phyloP scores from a whole-genome alignment of 768 basidiomycete genomes.

The Pleurotus sapidus region DNA sequence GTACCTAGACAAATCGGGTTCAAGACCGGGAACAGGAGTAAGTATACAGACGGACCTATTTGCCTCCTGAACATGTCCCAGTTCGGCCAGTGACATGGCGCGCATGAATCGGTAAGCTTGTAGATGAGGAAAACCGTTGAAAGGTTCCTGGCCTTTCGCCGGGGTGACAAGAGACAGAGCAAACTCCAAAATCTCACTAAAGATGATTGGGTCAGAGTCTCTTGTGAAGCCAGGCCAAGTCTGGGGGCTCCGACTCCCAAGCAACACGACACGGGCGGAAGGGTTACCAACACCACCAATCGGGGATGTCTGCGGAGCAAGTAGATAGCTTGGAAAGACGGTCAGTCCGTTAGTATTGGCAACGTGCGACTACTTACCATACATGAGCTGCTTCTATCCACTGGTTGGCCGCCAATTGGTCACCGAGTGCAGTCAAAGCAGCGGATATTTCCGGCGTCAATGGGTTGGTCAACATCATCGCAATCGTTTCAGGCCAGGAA shows the following conservation, averaged over 20 bases:
- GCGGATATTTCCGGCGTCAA: constrained; percentile 64
- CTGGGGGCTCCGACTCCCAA: constrained; percentile 67
- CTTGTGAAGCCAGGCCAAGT: constrained; percentile 48
- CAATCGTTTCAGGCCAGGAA: constrained; percentile 84
- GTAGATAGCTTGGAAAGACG: constrained; percentile 62
- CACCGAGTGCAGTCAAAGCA: constrained; percentile 81
- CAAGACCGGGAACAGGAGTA: not conserved
- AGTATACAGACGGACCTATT: constrained; percentile 53
- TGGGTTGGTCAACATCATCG: constrained; percentile 80
- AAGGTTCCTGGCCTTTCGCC: constrained; percentile 83
- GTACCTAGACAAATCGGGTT: constrained; percentile 52
- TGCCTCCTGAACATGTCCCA: constrained; percentile 75
- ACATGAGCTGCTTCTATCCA: constrained; percentile 86
- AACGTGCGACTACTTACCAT: constrained; percentile 57
- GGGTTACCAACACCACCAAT: constrained; percentile 70
- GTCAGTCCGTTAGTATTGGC: constrained; percentile 6
- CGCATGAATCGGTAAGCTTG: constrained; percentile 86
- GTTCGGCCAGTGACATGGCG: constrained; percentile 74
- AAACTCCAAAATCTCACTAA: constrained; percentile 92
- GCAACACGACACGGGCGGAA: constrained; percentile 63
- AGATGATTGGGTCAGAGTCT: constrained; percentile 73
- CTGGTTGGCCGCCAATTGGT: constrained; percentile 68
- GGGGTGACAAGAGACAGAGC: constrained; percentile 73
- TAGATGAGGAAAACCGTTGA: constrained; percentile 78
- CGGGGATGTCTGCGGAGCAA: constrained; percentile 78